phyloP scores from a whole-genome alignment of 495 filamentous ascomycete species.

The Aspergillus sclerotioniger region DNA sequence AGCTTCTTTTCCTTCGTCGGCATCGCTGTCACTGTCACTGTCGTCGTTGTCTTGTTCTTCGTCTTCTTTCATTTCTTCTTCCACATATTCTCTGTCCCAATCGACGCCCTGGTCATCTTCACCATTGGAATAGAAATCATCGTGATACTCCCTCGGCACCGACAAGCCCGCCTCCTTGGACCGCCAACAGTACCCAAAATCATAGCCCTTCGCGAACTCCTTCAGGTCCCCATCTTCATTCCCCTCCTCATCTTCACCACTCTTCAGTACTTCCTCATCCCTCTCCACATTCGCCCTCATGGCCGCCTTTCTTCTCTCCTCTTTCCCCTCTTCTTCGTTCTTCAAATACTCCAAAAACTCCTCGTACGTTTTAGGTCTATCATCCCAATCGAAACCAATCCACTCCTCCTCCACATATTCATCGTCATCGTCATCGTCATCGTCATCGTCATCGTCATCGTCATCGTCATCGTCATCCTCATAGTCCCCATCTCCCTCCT shows the following conservation, averaged over 20 bases:
- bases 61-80: too few species aligned
- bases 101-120: not conserved
- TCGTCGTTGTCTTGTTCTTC: too few species aligned
- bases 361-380: not conserved
- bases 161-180: too few species aligned
- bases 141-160: too few species aligned
- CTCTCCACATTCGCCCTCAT: not conserved
- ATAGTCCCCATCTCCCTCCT: not conserved
- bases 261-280: not conserved
- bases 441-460: not conserved
- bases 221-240: not conserved
- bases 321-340: not conserved
- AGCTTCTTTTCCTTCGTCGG: not conserved
- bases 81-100: not conserved
- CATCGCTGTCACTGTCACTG: not conserved
- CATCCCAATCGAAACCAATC: not conserved
- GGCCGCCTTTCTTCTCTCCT: not conserved
- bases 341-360: not conserved
- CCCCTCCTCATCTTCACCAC: not conserved
- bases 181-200: too few species aligned
- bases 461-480: slow-evolving; percentile 9
- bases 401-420: slow-evolving; percentile 6
- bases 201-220: not conserved
- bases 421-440: slow-evolving; percentile 1
- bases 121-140: too few species aligned